A percentile compares a stretch with the other conserved stretches of the same genome.
phyloP scores from a whole-genome alignment of 257 asterid genomes.

The Fraxinus excelsior region DNA sequence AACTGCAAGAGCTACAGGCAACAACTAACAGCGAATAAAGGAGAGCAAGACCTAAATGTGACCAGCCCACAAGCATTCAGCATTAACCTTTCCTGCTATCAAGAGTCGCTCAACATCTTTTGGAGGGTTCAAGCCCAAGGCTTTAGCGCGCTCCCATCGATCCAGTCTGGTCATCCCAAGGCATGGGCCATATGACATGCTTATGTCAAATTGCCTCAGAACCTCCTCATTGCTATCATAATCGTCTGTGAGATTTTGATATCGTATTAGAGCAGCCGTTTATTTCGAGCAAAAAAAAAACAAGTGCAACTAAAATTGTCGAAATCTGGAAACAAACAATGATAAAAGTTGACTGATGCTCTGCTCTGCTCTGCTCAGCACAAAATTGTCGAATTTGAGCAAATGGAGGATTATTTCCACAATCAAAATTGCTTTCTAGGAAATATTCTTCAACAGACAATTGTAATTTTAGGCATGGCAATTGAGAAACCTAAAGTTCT shows the following conservation, averaged over 20 bases:
- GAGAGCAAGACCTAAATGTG: slow-evolving; percentile 43
- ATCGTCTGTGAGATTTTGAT: slow-evolving; percentile 39
- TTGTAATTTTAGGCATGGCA: neutral
- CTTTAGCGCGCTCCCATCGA: slow-evolving; percentile 71
- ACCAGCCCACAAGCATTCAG: slow-evolving; percentile 72
- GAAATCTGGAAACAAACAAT: neutral
- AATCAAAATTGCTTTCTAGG: too few relatives aligned
- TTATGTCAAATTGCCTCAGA: slow-evolving; percentile 76
- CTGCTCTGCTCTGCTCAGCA: neutral
- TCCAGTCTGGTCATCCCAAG: slow-evolving; percentile 70
- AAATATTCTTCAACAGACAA: too few relatives aligned
- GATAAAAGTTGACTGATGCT: neutral
- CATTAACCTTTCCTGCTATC: slow-evolving; percentile 33
- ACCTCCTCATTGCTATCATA: slow-evolving; percentile 55
- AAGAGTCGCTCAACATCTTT: slow-evolving; percentile 48
- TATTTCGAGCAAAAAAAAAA: neutral
- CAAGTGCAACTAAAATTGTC: too few relatives aligned
- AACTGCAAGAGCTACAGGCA: neutral
- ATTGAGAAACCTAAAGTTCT: neutral
- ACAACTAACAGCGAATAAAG: neutral
- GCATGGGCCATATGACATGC: slow-evolving; percentile 84
- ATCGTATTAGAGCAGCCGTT: neutral
- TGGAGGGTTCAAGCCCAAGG: slow-evolving; percentile 66
- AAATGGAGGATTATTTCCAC: too few relatives aligned
- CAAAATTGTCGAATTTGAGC: neutral